Evolutionary conservation across 495 filamentous ascomycete genomes (phyloP), one percentile per base, ranked within the genome.

Genomic region (Extremus antarcticus): DNA sequence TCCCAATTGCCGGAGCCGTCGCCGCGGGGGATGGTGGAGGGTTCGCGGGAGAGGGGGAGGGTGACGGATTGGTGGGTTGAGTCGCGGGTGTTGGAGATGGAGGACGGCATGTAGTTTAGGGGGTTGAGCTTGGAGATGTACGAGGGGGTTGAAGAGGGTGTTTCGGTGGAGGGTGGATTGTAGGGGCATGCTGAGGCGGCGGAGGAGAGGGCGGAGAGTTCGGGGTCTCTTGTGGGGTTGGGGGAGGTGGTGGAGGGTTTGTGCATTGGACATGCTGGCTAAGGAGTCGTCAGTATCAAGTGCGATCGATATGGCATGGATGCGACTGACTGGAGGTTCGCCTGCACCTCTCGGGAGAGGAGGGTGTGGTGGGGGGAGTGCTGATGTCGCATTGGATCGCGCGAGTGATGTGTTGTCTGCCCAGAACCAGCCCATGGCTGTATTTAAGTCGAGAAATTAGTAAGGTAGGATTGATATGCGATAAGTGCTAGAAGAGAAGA

Each of bases 391-490:
- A 35, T 35, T 35, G 29, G 78, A 65, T 45, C 63, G 61, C 46
- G 65, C 51, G 25, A 68, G 73, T 53, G 67, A 69, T 57, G 66
- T 67, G 46, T 79, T 66, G 60, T 98, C 90, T 70, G 90, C 86
- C 92, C 92, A 98, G 63, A 98, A 98, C 94, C 94, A 98, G 58
- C 92, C 92, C 92, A 98, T 96, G 43, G 1, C 29, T n/a, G n/a
- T n/a, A n/a, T n/a, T n/a, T n/a, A n/a, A n/a, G n/a, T n/a, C n/a
- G n/a, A n/a, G 41, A 7, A 13, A 35, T 35, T 13, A 35, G 29
- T 4, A 35, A 35, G 4, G 13, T 35, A 13, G 7, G 29, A 35
- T 35, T 35, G 29, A 35, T 4, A 35, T 35, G 29, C n/a, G 41
- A 45, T 9, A 17, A 17, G 4, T n/a, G 8, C 7, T 17, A 45